Evolutionary conservation across 257 asterid species (phyloP), one percentile per base, ranked within the genome.

Genomic region (Nyctanthes arbortristis): DNA sequence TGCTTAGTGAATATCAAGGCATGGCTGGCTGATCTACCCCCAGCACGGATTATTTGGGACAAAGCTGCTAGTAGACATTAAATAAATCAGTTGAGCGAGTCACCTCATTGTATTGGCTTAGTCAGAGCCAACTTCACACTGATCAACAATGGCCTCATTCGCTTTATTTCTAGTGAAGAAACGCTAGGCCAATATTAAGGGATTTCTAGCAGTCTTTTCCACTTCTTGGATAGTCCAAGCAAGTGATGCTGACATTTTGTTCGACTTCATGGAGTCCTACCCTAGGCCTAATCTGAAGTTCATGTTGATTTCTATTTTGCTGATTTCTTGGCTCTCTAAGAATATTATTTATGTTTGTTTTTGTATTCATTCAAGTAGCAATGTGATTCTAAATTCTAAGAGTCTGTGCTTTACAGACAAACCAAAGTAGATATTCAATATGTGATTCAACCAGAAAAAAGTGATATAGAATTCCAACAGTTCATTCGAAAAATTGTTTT

Each of bases 141-240:
- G n/a, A n/a, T n/a, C n/a, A n/a, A n/a, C n/a, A n/a, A n/a, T n/a
- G n/a, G n/a, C n/a, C n/a, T n/a, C n/a, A n/a, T n/a, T n/a, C n/a
- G n/a, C n/a, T n/a, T n/a, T n/a, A n/a, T n/a, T n/a, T n/a, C n/a
- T n/a, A n/a, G n/a, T n/a, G n/a, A n/a, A n/a, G n/a, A n/a, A n/a
- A n/a, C n/a, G n/a, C n/a, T n/a, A n/a, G n/a, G n/a, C n/a, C n/a
- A n/a, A n/a, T n/a, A n/a, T n/a, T n/a, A n/a, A n/a, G n/a, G 22
- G 34, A 22, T 16, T 13, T 58, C 31, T 55, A 2, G 61, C 29
- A 14, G 10, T 55, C 61, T 9, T 28, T 8, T 30, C 61, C 32
- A 55, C 33, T 55, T 55, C 61, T 55, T 55, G 61, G 61, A 24
- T 25, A 0, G 61, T 25, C 61, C n/a, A n/a, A n/a, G n/a, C n/a